phyloP scores from a whole-genome alignment of 192 early-diverging fungal genomes.

The Podila epicladia region DNA sequence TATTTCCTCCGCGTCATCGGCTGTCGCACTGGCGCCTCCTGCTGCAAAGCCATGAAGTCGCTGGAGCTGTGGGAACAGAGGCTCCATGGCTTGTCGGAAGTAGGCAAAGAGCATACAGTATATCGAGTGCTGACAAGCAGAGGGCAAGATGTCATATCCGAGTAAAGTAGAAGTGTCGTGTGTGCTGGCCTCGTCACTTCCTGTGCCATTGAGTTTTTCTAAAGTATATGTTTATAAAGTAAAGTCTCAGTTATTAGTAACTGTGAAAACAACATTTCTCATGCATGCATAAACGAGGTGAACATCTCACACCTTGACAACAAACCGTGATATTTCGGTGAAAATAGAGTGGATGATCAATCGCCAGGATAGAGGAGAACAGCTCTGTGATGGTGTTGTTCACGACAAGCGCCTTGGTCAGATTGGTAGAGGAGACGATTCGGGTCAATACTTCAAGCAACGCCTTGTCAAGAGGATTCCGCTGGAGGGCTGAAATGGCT shows the following conservation, averaged over 20 bases:
- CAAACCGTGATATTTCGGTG: not conserved
- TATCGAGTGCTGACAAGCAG: not conserved
- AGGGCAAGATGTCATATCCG: not conserved
- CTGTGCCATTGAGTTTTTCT: too few relatives aligned
- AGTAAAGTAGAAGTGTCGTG: not conserved
- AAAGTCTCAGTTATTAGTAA: not conserved
- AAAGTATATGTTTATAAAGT: too few relatives aligned
- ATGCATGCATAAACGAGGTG: not conserved
- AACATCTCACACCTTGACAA: not conserved
- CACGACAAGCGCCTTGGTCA: slow-evolving; percentile 23
- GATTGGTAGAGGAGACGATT: slow-evolving; percentile 8
- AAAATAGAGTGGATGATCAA: slow-evolving; percentile 24
- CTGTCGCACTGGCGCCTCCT: not conserved
- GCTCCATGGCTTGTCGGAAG: not conserved
- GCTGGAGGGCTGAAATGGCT: not conserved
- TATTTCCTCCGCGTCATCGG: slow-evolving; percentile 10
- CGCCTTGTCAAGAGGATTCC: slow-evolving; percentile 17
- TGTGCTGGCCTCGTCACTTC: too few relatives aligned
- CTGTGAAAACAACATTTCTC: not conserved
- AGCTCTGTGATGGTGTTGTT: slow-evolving; percentile 43
- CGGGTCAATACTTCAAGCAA: slow-evolving; percentile 13
- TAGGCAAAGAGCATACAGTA: not conserved
- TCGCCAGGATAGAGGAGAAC: slow-evolving; percentile 37
- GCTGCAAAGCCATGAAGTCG: not conserved
- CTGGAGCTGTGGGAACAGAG: not conserved